phyloP scores from a whole-genome alignment of 2,329 filamentous ascomycete genomes.

The Zelopaecilomyces penicillatus region DNA sequence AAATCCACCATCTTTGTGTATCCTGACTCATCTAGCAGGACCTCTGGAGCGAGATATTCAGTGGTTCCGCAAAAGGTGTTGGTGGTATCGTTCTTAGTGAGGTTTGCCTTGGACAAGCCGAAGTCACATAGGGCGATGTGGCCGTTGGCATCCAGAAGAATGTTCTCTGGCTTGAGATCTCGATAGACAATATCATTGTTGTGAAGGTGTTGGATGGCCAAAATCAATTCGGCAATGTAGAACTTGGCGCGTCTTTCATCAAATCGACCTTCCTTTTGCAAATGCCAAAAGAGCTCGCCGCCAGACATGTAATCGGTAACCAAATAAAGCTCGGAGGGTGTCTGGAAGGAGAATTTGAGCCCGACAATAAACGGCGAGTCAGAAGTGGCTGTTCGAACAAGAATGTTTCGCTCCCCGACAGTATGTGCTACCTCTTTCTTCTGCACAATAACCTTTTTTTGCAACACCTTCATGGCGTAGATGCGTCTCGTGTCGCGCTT shows the following conservation, averaged over 20 bases:
- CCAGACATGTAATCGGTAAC: slow-evolving; percentile 99
- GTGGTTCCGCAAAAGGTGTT: slow-evolving; percentile 99
- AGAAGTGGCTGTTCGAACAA: slow-evolving; percentile 89
- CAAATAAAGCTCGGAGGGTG: slow-evolving; percentile 91
- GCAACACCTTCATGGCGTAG: slow-evolving; percentile 98
- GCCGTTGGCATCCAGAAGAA: slow-evolving; percentile 90
- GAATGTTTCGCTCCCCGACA: slow-evolving; percentile 90
- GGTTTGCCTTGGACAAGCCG: slow-evolving; percentile 91
- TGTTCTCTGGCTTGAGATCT: slow-evolving; percentile 96
- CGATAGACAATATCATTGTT: slow-evolving; percentile 97
- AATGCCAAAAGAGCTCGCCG: slow-evolving; percentile 95
- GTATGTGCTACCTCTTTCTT: slow-evolving; percentile 99
- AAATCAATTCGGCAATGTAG: slow-evolving; percentile 94
- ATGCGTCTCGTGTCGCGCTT: slow-evolving; percentile 95
- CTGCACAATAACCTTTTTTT: slow-evolving; percentile 99
- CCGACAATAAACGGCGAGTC: slow-evolving; percentile 97
- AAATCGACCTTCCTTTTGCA: slow-evolving; percentile 95
- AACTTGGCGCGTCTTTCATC: slow-evolving; percentile 94
- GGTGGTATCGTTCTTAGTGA: slow-evolving; percentile 94
- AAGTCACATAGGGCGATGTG: slow-evolving; percentile 98
- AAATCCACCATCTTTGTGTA: slow-evolving; percentile 99
- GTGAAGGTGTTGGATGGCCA: slow-evolving; percentile 91
- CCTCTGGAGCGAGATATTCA: slow-evolving; percentile 92
- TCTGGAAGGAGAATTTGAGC: slow-evolving; percentile 98
- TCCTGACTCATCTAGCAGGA: slow-evolving; percentile 87